Base-by-base conservation (phyloP, 2,329 filamentous ascomycete genomes). In the Metarhizium robertsii region DNA sequence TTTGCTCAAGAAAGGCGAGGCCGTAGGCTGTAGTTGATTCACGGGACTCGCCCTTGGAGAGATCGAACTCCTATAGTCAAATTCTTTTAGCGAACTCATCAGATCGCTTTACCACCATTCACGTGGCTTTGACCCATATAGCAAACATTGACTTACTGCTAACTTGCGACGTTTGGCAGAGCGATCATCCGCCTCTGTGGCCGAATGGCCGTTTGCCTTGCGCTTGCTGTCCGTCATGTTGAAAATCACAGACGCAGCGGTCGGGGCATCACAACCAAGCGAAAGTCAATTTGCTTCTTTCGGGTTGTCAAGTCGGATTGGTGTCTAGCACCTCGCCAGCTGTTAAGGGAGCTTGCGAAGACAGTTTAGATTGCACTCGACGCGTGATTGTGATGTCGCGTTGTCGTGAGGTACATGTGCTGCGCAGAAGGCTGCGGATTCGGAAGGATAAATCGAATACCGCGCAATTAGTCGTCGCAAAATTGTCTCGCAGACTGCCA, bases 1-100 rank as follows among this genome's bases (percentile, higher is more conserved):
- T 81, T 66, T 86, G 84, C 54, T 89, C 84, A 48, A 95, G 74
- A 65, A 95, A 88, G 61, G 79, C 81, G 63, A 89, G 73, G 42
- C 90, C 90, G 64, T 84, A 81, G 55, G 84, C 79, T 14, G 84
- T 85, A 2, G 88, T 92, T 16, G 84, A 84, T 67, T 88, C 84
- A 54, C 73, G 71, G 16, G 80, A 84, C 71, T 92, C 87, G 61
- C 75, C 76, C 56, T 78, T 73, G 50, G 73, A 68, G 32, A 81
- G 69, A 59, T 81, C 76, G 60, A 75, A 79, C 59, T 67, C 66
- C 69, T 71, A 45, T 25, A 20, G 56, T 53, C 42, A 42, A 43
- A 20, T 34, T 48, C 60, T 55, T 25, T 53, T 18, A 57, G 51
- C 45, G 46, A 46, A 32, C 11, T 20, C n/a, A 20, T 32, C 16